Conservation (phyloP, 345 rosid genomes). For the Salix dunnii region DNA sequence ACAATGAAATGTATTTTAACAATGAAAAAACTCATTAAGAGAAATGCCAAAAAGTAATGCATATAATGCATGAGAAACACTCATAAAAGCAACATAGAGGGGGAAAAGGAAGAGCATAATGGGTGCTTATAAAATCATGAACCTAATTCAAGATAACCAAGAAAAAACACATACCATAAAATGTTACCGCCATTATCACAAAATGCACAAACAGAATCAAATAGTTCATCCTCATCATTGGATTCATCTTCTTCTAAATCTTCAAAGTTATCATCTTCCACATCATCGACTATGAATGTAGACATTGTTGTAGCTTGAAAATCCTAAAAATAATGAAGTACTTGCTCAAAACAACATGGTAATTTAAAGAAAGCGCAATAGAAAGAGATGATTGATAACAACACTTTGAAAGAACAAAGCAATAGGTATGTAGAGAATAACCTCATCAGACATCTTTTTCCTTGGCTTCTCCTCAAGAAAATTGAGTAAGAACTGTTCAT, state of each 20-base stretch:
- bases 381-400: background rate
- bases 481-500: slow-evolving; percentile 50
- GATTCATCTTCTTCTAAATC: slow-evolving; percentile 40
- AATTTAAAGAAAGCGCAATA: background rate
- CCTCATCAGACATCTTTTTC: slow-evolving; percentile 58
- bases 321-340: slow-evolving; percentile 35
- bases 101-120: background rate
- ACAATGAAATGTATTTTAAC: too few species aligned
- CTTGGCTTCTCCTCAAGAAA: slow-evolving; percentile 64
- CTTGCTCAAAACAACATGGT: slow-evolving; percentile 15
- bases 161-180: slow-evolving; percentile 50
- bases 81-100: background rate
- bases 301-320: slow-evolving; percentile 27
- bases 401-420: background rate
- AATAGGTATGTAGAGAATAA: slow-evolving; percentile 21
- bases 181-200: slow-evolving; percentile 87
- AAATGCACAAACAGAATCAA: slow-evolving; percentile 75
- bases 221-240: slow-evolving; percentile 45
- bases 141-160: slow-evolving; percentile 5
- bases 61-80: too few species aligned
- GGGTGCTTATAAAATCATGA: background rate
- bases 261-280: slow-evolving; percentile 31
- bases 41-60: too few species aligned
- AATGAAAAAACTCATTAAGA: too few species aligned
- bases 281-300: slow-evolving; percentile 64